These are phyloP conservation scores for Penicillium samsonianum DNA, from an alignment of 495 filamentous ascomycete species.

Conservation along the genomic window DNA sequence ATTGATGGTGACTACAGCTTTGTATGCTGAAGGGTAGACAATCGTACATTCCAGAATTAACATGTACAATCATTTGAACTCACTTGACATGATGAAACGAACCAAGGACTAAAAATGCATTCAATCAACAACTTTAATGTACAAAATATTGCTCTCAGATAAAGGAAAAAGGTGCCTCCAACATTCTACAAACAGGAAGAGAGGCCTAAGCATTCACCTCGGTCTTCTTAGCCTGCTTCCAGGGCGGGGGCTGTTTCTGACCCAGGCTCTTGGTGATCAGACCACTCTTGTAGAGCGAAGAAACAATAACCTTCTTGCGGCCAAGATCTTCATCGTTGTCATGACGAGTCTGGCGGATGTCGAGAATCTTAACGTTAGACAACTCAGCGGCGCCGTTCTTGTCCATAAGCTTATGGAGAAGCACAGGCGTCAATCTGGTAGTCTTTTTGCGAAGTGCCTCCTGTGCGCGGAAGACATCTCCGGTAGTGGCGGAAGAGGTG, in stretches of 20 bases:
- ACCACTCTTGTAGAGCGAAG: conserved; percentile 65
- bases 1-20: conserved; percentile 3
- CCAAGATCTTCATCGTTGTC: conserved; percentile 76
- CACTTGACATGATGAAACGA: too few relatives aligned
- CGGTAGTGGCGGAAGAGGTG: conserved; percentile 51
- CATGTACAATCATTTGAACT: conserved; percentile 28
- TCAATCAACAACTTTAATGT: conserved; percentile 30
- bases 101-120: conserved; percentile 19
- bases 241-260: neutral
- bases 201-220: neutral
- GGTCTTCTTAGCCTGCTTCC: conserved; percentile 3
- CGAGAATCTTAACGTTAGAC: conserved; percentile 69
- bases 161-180: conserved; percentile 11
- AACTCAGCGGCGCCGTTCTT: conserved; percentile 46
- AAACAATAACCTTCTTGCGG: conserved; percentile 80
- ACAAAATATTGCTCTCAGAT: conserved; percentile 28
- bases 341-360: conserved; percentile 59
- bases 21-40: conserved; percentile 25
- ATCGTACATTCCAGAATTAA: conserved; percentile 16
- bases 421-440: conserved; percentile 18
- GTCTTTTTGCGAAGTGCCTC: conserved; percentile 17
- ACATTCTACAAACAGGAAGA: conserved; percentile 20
- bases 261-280: conserved; percentile 34
- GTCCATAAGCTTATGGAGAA: conserved; percentile 42
- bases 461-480: conserved; percentile 49